Base-by-base conservation (phyloP, 2,329 filamentous ascomycete species). In the Paracamarosporium sp. region DNA sequence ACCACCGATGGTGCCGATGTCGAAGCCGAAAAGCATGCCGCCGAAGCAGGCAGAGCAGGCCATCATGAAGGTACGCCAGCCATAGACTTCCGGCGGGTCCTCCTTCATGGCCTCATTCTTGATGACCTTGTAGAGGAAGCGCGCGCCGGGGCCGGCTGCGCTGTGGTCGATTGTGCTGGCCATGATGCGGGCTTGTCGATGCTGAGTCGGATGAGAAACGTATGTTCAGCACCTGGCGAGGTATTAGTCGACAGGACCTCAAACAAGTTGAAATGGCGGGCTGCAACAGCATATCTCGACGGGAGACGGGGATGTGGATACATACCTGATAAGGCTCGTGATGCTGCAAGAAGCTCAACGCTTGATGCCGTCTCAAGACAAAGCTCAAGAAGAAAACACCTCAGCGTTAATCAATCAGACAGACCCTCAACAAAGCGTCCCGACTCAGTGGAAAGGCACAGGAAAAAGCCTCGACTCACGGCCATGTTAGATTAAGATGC, bases 101-200 rank as follows among this genome's bases (percentile, higher is more conserved):
- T 79, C 76, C 69, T 83, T 87, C 85, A 91, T 90, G 43, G 89
- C 86, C 73, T 91, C 87, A 80, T 91, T 91, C 75, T 85, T 85
- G 65, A 90, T 83, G 68, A 89, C 79, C 65, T 77, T 78, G 65
- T 80, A 80, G 55, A 89, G 81, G 63, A 88, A 71, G 31, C 63
- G 64, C 41, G 73, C 72, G 25, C 72, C 73, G 31, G 58, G 41
- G 43, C 67, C 61, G 30, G 63, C 48, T 5, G 48, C 25, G 50
- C 27, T 46, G 27, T 51, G 52, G 24, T 20, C 12, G 25, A 27
- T 15, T 25, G 20, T 25, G 17, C 17, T 13, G 17, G 38, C 43
- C 52, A 54, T 54, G 15, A 20, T 25, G 30, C 30, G 2, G 25
- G 25, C 9, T 40, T 46, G 43, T 25, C 31, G 31, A 11, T 35